Evolutionary conservation across 1,284 basidiomycete genomes (phyloP), one percentile per base, ranked within the genome.

Genomic region (Sporisorium iseilematis-ciliati): DNA sequence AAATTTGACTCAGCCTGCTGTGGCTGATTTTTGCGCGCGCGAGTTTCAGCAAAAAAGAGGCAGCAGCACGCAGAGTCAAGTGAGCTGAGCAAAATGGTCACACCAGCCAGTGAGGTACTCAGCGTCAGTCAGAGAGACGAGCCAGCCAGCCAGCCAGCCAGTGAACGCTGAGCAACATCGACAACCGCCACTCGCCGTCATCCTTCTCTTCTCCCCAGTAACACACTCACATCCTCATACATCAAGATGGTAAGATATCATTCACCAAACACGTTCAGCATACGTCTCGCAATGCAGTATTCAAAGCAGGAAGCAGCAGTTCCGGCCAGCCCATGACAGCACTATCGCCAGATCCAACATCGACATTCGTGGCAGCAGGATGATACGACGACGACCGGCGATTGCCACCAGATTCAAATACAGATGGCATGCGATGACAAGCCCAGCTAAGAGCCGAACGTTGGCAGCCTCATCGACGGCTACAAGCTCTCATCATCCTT

Each of bases 171-270:
- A 45, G 46, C 33, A 55, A 58, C 57, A 60, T 65, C 55, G 51
- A 61, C 49, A 58, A 23, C 54, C 65, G 68, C 71, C 65, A 70
- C 66, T 62, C 63, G 38, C 46, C 45, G 55, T 65, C 56, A 62
- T 52, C 56, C 63, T 75, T 65, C 40, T 35, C 56, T 55, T 62
- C 55, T 48, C 58, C 42, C 62, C 66, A 65, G 62, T 69, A 64
- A 58, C 71, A 48, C 72, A 71, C 68, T 71, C 68, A 65, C 68
- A 71, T 65, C 54, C 50, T 35, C 66, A 74, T 62, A 74, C 56
- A 57, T 65, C 66, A 74, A 74, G 57, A 74, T 74, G 71, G 71
- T 74, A 70, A 74, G 71, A 57, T 69, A 58, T 63, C 53, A 8
- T 45, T 16, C 43, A 31, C 14, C 52, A 40, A 40, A 26, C 53